Conservation (phyloP, 176 grass and related monocot genomes). For the barley (Hordeum vulgare) region MorexV3_pseudomolecules_assembly NC_058519.1:583319305-583319804, state of each 20-base stretch:
- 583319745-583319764: not conserved
- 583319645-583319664: not conserved
- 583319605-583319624: not conserved
- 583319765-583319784: not conserved
- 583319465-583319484: not conserved
- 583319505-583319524: not conserved
- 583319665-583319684: not conserved
- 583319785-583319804: not conserved
- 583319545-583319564: not conserved
- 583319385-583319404: not conserved
- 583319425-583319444: not conserved
- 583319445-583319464: conserved; percentile 28
- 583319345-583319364: not conserved
- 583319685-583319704: not conserved
- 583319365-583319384: not conserved
- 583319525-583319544: not conserved
- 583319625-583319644: not conserved
- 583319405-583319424: not conserved
- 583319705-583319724: not conserved
- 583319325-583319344: not conserved
- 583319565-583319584: not conserved
- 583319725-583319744: not conserved
- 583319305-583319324: not conserved
- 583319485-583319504: not conserved
- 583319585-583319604: not conserved